Base-by-base conservation (phyloP, 108 stramenopile species). In the Cyclostephanos tholiformis region DNA sequence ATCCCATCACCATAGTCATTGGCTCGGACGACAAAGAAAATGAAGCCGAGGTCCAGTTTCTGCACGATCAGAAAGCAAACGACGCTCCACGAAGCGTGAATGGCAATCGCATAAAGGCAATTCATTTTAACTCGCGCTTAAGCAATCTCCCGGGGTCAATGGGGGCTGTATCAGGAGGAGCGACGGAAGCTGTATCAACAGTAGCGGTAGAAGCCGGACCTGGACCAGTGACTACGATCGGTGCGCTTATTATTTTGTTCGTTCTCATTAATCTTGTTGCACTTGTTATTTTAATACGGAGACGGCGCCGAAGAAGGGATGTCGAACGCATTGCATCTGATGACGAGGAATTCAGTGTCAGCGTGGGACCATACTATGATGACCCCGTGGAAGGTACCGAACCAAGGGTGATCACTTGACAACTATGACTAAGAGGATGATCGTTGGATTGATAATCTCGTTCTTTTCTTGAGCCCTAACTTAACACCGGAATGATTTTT, bases 41-140 rank as follows among this genome's bases (percentile, higher is more conserved):
- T 0, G 68, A 57, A 43, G 70, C 61, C 16, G 59, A 65, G 44
- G 25, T 39, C 19, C 36, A 68, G 23, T 1, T 75, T 19, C 25
- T 65, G n/a, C 13, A 25, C 13, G 70, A 82, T n/a, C 70, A 65
- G 0, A 44, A 46, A 36, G 22, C 65, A 17, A 68, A 62, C 39
- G 53, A 75, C 35, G 56, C 69, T 62, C 69, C 80, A 30, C 53
- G 46, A 43, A 61, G 30, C 10, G 38, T 69, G 12, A 48, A 63
- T 16, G 69, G 64, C 46, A 71, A 58, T 39, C n/a, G 39, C 16
- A 55, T 75, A 2, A 75, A 38, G 19, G 80, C 80, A 44, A 55
- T 82, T 5, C 74, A 75, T 25, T 22, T 75, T 12, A 82, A 82
- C 68, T 20, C 80, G 25, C 73, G 80, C 20, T 49, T 55, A 35